Evolutionary conservation across 345 rosid species (phyloP).

Genomic region (Raphanus sativus): DNA sequence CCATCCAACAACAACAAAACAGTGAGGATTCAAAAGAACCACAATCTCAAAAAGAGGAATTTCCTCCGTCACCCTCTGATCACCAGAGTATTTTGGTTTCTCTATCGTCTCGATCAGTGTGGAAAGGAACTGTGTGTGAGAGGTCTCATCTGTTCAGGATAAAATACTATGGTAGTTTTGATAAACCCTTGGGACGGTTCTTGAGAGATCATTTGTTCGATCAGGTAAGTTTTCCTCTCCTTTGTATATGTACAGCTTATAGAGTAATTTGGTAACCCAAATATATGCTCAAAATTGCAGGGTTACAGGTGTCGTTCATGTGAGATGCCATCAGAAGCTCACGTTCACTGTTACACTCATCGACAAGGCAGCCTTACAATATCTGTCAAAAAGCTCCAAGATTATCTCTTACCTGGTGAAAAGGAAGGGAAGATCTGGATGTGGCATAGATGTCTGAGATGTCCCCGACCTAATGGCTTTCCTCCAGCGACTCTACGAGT

Average conservation of each 20-base stretch:
- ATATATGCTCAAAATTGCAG: slow-evolving; percentile 43
- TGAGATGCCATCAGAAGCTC: slow-evolving; percentile 97
- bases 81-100: slow-evolving; percentile 97
- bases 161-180: slow-evolving; percentile 93
- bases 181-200: slow-evolving; percentile 95
- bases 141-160: slow-evolving; percentile 91
- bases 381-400: slow-evolving; percentile 85
- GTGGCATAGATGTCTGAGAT: slow-evolving; percentile 98
- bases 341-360: slow-evolving; percentile 96
- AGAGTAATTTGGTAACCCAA: slow-evolving; percentile 6
- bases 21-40: slow-evolving; percentile 47
- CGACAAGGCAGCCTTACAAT: slow-evolving; percentile 95
- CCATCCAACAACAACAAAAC: slow-evolving; percentile 47
- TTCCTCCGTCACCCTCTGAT: slow-evolving; percentile 94
- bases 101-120: slow-evolving; percentile 90
- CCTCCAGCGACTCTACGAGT: slow-evolving; percentile 94
- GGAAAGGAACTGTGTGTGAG: slow-evolving; percentile 97
- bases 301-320: slow-evolving; percentile 70
- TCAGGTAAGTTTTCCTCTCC: slow-evolving; percentile 57
- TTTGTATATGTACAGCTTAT: no score
- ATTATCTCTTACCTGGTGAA: slow-evolving; percentile 75
- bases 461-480: slow-evolving; percentile 74
- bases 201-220: slow-evolving; percentile 89
- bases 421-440: slow-evolving; percentile 97
- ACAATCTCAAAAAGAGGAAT: slow-evolving; percentile 65